phyloP scores from a whole-genome alignment of 1,139 yeast genomes.

The Yamadazyma conglobata region DNA sequence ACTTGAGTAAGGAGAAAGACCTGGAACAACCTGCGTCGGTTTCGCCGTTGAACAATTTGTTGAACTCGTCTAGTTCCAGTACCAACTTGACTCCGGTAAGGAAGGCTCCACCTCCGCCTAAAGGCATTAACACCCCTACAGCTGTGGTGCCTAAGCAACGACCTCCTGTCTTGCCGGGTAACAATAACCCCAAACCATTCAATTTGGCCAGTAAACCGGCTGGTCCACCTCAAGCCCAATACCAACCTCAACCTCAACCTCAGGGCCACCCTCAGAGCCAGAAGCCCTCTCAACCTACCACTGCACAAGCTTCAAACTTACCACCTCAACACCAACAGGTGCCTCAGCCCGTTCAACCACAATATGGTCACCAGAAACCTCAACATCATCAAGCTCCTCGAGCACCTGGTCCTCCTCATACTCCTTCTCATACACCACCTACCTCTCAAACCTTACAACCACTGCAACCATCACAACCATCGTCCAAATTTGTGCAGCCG shows the following conservation, averaged over 20 bases:
- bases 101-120: constrained; percentile 53
- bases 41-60: constrained; percentile 36
- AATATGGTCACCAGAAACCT: too few species aligned
- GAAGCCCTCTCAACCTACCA: background rate
- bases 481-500: too few species aligned
- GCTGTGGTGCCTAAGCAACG: constrained; percentile 26
- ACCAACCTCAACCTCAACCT: background rate
- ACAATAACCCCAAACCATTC: constrained; percentile 8
- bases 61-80: constrained; percentile 21
- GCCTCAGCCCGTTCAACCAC: background rate
- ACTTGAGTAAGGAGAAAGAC: constrained; percentile 18
- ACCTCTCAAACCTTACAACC: constrained; percentile 3
- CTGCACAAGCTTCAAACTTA: background rate
- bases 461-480: constrained; percentile 6
- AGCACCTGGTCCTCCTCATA: background rate
- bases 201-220: constrained; percentile 5
- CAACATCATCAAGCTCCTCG: too few species aligned
- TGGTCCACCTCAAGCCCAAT: background rate
- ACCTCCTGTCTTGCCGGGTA: constrained; percentile 31
- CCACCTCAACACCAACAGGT: constrained; percentile 1
- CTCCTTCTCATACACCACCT: too few species aligned
- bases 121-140: constrained; percentile 9
- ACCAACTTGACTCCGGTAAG: constrained; percentile 44
- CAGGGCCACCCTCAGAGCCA: too few species aligned
- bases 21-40: constrained; percentile 10